A percentile compares a stretch with the other conserved stretches of the same genome.
Conservation (phyloP, 176 grass and related monocot species). For the Alopecurus myosuroides region DNA sequence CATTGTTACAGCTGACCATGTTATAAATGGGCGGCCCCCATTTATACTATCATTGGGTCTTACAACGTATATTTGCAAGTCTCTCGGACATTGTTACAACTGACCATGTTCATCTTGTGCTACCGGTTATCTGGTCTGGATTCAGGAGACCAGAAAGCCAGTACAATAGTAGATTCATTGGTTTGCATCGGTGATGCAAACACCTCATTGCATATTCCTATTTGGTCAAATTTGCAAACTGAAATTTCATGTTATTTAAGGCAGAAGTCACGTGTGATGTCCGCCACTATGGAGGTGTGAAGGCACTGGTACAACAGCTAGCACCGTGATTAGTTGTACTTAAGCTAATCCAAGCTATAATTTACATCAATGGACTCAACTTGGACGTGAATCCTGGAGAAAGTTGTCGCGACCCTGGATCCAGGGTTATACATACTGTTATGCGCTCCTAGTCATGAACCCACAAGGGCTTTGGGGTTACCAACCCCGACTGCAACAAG, state of each 20-base stretch:
- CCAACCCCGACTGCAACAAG: too few relatives aligned
- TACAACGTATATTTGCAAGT: neutral
- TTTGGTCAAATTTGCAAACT: neutral
- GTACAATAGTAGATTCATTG: too few relatives aligned
- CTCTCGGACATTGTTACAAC: neutral
- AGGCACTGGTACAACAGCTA: neutral
- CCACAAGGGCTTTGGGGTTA: too few relatives aligned
- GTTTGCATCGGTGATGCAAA: neutral
- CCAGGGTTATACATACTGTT: too few relatives aligned
- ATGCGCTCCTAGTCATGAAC: too few relatives aligned
- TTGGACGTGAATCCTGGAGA: slow-evolving; percentile 11
- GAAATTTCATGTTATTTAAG: neutral
- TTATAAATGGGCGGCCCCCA: too few relatives aligned
- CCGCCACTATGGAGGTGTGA: neutral
- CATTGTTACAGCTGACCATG: too few relatives aligned
- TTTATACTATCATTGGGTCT: too few relatives aligned
- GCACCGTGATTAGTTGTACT: neutral
- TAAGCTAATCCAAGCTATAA: neutral
- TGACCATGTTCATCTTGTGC: neutral
- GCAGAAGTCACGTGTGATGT: neutral
- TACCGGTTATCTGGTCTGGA: neutral
- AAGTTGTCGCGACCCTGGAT: too few relatives aligned
- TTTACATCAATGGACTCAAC: slow-evolving; percentile 13
- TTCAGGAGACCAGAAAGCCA: neutral
- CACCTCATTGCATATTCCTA: neutral